Percentiles rank a stretch among this genome's conserved stretches.
Evolutionary conservation across 2,329 filamentous ascomycete species (phyloP).

Genomic region (Clarireedia sp.): DNA sequence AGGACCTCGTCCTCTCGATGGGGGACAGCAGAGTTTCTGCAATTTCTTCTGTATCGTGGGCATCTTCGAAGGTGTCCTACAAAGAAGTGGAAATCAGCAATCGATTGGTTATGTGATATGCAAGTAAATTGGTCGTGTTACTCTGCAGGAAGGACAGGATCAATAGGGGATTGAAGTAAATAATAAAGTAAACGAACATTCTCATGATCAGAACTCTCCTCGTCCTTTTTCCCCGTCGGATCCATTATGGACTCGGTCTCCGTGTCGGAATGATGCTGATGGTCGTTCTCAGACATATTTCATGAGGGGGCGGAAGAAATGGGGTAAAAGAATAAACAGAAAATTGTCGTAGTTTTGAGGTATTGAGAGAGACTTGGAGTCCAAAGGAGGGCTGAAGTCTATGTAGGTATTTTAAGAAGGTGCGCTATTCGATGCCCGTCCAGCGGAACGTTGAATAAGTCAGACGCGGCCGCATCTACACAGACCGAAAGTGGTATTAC

Average conservation of each 20-base stretch:
- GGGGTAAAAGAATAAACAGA: background rate
- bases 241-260: background rate
- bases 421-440: too few species aligned
- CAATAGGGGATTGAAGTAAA: conserved; percentile 1
- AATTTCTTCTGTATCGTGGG: conserved; percentile 44
- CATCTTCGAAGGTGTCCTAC: conserved; percentile 79
- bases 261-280: background rate
- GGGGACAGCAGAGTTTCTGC: conserved; percentile 16
- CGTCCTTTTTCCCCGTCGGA: background rate
- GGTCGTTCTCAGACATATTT: background rate
- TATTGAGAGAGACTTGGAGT: background rate
- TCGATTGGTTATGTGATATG: conserved; percentile 6
- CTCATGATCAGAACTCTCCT: background rate
- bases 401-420: too few species aligned
- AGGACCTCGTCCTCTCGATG: conserved; percentile 23
- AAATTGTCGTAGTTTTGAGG: background rate
- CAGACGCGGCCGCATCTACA: too few species aligned
- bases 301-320: background rate
- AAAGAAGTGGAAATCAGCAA: conserved; percentile 9
- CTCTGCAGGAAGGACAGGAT: conserved; percentile 8
- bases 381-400: too few species aligned
- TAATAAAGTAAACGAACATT: background rate
- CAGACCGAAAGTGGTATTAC: too few species aligned
- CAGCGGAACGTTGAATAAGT: too few species aligned
- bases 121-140: conserved; percentile 16